Conservation (phyloP, 768 basidiomycete species). For the Kwoniella sp. region DNA sequence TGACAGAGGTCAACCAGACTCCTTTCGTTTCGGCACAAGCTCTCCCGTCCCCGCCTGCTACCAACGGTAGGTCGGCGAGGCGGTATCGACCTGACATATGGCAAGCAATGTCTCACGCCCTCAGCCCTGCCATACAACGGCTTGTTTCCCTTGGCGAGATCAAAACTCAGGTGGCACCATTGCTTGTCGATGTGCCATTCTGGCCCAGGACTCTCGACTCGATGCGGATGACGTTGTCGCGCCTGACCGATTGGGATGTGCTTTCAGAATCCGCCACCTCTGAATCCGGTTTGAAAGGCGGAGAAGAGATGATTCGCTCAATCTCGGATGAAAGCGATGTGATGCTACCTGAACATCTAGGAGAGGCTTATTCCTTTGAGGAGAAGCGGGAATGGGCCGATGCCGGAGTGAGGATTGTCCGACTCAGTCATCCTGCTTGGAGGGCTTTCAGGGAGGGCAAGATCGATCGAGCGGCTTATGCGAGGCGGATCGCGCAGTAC, state of each 20-base stretch:
- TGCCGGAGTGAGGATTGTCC: slow-evolving; percentile 28
- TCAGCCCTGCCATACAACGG: slow-evolving; percentile 31
- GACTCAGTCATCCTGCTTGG: slow-evolving; percentile 39
- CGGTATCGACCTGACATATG: slow-evolving; percentile 28
- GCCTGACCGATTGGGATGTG: slow-evolving; percentile 27
- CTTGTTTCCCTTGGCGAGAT: slow-evolving; percentile 36
- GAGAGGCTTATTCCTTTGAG: slow-evolving; percentile 11
- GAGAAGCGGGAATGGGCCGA: slow-evolving; percentile 31
- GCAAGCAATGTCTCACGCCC: slow-evolving; percentile 33
- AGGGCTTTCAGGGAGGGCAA: slow-evolving; percentile 24
- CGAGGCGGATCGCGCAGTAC: slow-evolving; percentile 29
- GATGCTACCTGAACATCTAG: not conserved
- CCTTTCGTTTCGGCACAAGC: slow-evolving; percentile 4
- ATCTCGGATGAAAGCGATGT: slow-evolving; percentile 2
- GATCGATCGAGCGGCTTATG: slow-evolving; percentile 34
- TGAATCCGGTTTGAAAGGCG: not conserved
- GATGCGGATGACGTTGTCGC: slow-evolving; percentile 9
- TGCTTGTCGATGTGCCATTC: slow-evolving; percentile 31
- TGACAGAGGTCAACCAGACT: slow-evolving; percentile 17
- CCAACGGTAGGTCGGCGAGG: slow-evolving; percentile 10
- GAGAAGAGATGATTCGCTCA: not conserved
- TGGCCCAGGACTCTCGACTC: slow-evolving; percentile 32
- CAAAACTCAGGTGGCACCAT: slow-evolving; percentile 27
- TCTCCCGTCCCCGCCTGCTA: slow-evolving; percentile 19
- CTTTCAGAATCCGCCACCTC: not conserved